Evolutionary conservation across 2,329 filamentous ascomycete genomes (phyloP).

Genomic region (Penicillium brevicompactum): DNA sequence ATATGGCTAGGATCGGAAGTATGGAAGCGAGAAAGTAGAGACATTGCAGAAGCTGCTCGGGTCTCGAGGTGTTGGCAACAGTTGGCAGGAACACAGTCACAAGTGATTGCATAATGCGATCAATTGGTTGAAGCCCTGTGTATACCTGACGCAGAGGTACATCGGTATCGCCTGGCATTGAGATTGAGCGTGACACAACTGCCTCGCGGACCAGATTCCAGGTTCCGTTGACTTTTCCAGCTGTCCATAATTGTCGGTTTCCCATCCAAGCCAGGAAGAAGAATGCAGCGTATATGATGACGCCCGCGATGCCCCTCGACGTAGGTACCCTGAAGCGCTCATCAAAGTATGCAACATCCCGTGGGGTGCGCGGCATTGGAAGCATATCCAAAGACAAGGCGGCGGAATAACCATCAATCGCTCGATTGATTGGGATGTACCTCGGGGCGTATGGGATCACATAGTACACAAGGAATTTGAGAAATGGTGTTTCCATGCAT

Average conservation of each 20-base stretch:
- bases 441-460: constrained; percentile 7
- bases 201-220: constrained; percentile 4
- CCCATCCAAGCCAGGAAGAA: constrained; percentile 9
- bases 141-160: constrained; percentile 7
- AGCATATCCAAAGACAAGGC: constrained; percentile 16
- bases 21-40: constrained; percentile 16
- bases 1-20: constrained; percentile 15
- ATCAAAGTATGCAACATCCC: constrained; percentile 12
- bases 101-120: constrained; percentile 8
- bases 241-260: constrained; percentile 7
- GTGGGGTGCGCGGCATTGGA: not conserved
- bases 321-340: constrained; percentile 8
- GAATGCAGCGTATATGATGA: constrained; percentile 4
- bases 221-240: constrained; percentile 12
- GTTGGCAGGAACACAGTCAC: constrained; percentile 13
- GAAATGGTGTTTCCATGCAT: constrained; percentile 15
- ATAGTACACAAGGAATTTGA: constrained; percentile 13
- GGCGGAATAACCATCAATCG: constrained; percentile 5
- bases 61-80: not conserved
- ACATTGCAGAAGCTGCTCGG: constrained; percentile 13
- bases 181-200: not conserved
- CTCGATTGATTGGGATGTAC: not conserved
- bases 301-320: not conserved
- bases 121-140: constrained; percentile 9
- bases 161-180: not conserved